phyloP scores from a whole-genome alignment of 2,329 filamentous ascomycete genomes.

The Aureobasidium zeae region DNA sequence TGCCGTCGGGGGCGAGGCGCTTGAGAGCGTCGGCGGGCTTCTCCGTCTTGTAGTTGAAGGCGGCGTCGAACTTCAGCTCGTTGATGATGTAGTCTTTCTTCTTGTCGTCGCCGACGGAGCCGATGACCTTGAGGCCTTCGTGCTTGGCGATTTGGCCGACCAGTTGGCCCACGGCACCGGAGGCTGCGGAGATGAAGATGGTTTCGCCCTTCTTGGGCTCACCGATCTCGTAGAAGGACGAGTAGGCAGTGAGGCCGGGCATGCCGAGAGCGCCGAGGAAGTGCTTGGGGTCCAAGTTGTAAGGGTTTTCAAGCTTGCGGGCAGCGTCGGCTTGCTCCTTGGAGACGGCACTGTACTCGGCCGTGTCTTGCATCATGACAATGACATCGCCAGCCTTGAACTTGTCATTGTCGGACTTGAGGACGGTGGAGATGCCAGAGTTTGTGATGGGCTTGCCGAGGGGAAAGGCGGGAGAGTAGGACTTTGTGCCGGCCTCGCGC shows the following conservation, averaged over 20 bases:
- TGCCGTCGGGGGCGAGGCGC: slow-evolving; percentile 63
- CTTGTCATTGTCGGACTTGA: slow-evolving; percentile 56
- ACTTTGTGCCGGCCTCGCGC: slow-evolving; percentile 55
- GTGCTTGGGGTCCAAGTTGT: slow-evolving; percentile 54
- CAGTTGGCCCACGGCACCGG: slow-evolving; percentile 71
- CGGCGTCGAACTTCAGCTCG: slow-evolving; percentile 60
- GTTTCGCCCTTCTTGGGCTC: slow-evolving; percentile 69
- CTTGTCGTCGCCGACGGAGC: slow-evolving; percentile 68
- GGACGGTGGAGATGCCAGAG: slow-evolving; percentile 54
- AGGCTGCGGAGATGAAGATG: slow-evolving; percentile 72
- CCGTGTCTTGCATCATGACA: slow-evolving; percentile 30
- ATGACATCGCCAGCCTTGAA: slow-evolving; percentile 62
- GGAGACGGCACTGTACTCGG: slow-evolving; percentile 55
- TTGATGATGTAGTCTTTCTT: slow-evolving; percentile 68
- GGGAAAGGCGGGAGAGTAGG: slow-evolving; percentile 56
- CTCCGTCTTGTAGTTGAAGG: slow-evolving; percentile 87
- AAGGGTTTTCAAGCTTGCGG: slow-evolving; percentile 57
- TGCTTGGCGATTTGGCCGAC: slow-evolving; percentile 78
- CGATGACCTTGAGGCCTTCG: slow-evolving; percentile 69
- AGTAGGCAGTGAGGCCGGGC: slow-evolving; percentile 68
- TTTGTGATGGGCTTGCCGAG: slow-evolving; percentile 57
- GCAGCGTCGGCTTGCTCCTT: slow-evolving; percentile 38
- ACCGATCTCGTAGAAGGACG: slow-evolving; percentile 64
- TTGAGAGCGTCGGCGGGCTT: slow-evolving; percentile 56
- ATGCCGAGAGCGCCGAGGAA: slow-evolving; percentile 73